Evolutionary conservation across 2,329 filamentous ascomycete genomes (phyloP).

Genomic region (Chaetomium olivaceum): DNA sequence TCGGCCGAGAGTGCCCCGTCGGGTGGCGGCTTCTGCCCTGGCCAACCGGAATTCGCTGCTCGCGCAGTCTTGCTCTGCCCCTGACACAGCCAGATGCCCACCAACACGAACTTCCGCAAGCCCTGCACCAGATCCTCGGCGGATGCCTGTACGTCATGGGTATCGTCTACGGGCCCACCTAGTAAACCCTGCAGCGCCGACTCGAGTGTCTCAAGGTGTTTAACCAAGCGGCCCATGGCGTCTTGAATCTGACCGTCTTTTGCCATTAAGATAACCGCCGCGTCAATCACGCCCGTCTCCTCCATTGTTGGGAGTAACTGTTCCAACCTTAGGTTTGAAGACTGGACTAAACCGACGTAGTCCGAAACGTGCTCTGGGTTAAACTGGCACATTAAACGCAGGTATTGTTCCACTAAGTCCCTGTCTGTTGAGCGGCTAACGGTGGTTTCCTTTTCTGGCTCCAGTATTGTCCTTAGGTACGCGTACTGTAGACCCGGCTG

Average conservation of each 20-base stretch:
- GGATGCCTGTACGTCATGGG: slow-evolving; percentile 58
- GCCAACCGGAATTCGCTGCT: slow-evolving; percentile 48
- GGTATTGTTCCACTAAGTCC: slow-evolving; percentile 77
- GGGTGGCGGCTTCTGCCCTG: slow-evolving; percentile 51
- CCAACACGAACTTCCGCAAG: slow-evolving; percentile 84
- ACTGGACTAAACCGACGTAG: slow-evolving; percentile 75
- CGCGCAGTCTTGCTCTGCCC: slow-evolving; percentile 69
- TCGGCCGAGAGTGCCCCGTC: slow-evolving; percentile 52
- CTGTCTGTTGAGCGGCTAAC: slow-evolving; percentile 44
- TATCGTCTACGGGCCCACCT: slow-evolving; percentile 56
- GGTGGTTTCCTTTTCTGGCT: slow-evolving; percentile 48
- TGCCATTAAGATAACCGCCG: slow-evolving; percentile 86
- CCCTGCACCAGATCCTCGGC: slow-evolving; percentile 73
- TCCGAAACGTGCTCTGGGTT: slow-evolving; percentile 80
- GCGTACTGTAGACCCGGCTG: slow-evolving; percentile 67
- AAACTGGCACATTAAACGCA: slow-evolving; percentile 87
- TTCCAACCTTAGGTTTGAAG: slow-evolving; percentile 76
- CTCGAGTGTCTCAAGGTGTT: slow-evolving; percentile 77
- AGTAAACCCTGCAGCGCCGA: slow-evolving; percentile 75
- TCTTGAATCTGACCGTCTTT: slow-evolving; percentile 79
- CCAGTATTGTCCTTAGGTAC: slow-evolving; percentile 77
- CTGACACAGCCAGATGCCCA: slow-evolving; percentile 95
- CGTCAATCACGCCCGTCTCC: slow-evolving; percentile 85
- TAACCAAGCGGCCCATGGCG: slow-evolving; percentile 83
- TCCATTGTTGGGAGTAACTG: slow-evolving; percentile 85